Conservation (phyloP, 768 basidiomycete species). For the Boletales sp. region DNA sequence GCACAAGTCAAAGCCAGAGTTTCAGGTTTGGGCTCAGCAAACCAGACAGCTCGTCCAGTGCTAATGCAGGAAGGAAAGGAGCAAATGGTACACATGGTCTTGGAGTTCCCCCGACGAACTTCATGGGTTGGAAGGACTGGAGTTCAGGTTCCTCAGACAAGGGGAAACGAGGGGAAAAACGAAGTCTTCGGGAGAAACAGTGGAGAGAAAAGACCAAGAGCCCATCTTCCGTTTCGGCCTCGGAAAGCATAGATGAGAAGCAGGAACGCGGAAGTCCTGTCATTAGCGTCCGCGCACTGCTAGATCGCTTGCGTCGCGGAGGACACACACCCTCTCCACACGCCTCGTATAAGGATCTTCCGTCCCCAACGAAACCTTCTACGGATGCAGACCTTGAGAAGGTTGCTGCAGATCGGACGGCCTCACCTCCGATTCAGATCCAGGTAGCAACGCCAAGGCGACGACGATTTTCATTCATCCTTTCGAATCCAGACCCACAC, state of each 20-base stretch:
- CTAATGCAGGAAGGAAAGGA: slow-evolving; percentile 13
- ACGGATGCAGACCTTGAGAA: slow-evolving; percentile 16
- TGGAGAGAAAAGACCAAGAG: slow-evolving; percentile 12
- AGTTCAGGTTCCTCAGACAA: slow-evolving; percentile 15
- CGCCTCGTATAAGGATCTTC: slow-evolving; percentile 20
- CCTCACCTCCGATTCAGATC: slow-evolving; percentile 14
- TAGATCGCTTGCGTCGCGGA: slow-evolving; percentile 23
- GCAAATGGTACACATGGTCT: slow-evolving; percentile 9
- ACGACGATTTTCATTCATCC: slow-evolving; percentile 27
- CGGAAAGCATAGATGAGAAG: slow-evolving; percentile 23
- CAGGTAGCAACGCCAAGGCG: slow-evolving; percentile 15
- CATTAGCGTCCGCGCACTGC: slow-evolving; percentile 23
- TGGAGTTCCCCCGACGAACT: slow-evolving; percentile 27
- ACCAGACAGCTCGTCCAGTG: slow-evolving; percentile 19
- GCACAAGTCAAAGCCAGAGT: slow-evolving; percentile 14
- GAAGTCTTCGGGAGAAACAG: slow-evolving; percentile 11
- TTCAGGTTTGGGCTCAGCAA: slow-evolving; percentile 17
- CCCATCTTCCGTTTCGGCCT: slow-evolving; percentile 10
- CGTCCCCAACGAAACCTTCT: slow-evolving; percentile 9
- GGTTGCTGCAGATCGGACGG: slow-evolving; percentile 2
- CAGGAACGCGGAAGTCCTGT: slow-evolving; percentile 21
- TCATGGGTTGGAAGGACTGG: slow-evolving; percentile 23
- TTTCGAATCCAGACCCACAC: slow-evolving; percentile 30
- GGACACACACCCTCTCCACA: slow-evolving; percentile 28
- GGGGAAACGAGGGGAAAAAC: slow-evolving; percentile 14